Conservation (phyloP, 1,139 yeast species). For the Suhomyces panamericanus region DNA sequence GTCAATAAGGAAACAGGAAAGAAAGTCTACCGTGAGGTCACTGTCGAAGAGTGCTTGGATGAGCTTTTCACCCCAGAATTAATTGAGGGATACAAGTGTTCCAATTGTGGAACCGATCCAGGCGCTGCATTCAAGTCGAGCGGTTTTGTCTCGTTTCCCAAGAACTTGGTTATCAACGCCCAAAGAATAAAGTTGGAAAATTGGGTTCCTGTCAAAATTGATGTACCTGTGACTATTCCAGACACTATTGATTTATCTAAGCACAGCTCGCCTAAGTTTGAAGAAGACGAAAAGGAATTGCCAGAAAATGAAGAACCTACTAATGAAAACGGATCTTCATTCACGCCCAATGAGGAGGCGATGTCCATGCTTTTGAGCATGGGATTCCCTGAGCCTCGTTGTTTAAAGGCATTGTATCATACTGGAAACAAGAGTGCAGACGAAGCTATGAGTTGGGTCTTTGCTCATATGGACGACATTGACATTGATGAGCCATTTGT, state of each 20-base stretch:
- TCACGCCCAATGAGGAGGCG: conserved; percentile 59
- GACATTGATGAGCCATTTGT: conserved; percentile 67
- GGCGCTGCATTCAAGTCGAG: conserved; percentile 48
- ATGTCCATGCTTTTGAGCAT: conserved; percentile 61
- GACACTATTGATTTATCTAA: conserved; percentile 37
- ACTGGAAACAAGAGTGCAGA: conserved; percentile 75
- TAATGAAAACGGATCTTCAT: conserved; percentile 19
- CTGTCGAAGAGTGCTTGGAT: conserved; percentile 53
- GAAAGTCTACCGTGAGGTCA: conserved; percentile 49
- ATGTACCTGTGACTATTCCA: conserved; percentile 68
- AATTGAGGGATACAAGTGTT: conserved; percentile 68
- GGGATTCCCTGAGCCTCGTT: conserved; percentile 83
- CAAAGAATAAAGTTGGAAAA: conserved; percentile 80
- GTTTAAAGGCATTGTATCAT: conserved; percentile 64
- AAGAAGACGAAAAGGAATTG: conserved; percentile 38
- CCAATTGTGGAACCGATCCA: conserved; percentile 48
- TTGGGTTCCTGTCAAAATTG: conserved; percentile 87
- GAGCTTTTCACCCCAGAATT: conserved; percentile 50
- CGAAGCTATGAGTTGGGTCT: conserved; percentile 87
- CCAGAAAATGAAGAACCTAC: conserved; percentile 18
- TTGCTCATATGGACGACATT: conserved; percentile 83
- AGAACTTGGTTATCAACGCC: conserved; percentile 67
- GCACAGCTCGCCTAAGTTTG: conserved; percentile 32
- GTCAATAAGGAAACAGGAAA: conserved; percentile 43
- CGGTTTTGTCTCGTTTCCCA: conserved; percentile 66